phyloP scores from a whole-genome alignment of 768 basidiomycete species.

The Mycena sanguinolenta region DNA sequence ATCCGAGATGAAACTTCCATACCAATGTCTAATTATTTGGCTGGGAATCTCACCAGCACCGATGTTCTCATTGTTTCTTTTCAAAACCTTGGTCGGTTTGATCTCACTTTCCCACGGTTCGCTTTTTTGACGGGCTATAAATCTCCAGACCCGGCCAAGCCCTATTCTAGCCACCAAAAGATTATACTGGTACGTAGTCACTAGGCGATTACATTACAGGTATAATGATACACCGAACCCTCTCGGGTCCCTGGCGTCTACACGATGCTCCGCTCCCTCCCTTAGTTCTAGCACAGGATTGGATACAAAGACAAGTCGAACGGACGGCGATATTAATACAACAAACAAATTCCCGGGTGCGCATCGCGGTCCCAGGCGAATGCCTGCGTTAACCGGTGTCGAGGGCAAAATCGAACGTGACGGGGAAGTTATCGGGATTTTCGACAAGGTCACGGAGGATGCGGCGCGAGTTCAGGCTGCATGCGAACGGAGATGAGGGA shows the following conservation, averaged over 20 bases:
- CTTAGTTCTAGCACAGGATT: conserved; percentile 5
- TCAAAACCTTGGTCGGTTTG: too few relatives aligned
- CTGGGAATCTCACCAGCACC: too few relatives aligned
- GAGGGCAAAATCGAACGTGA: conserved; percentile 35
- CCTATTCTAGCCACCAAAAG: background rate
- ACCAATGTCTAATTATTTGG: too few relatives aligned
- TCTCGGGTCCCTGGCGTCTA: background rate
- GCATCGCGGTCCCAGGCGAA: background rate
- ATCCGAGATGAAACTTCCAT: too few relatives aligned
- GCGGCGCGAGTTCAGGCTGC: conserved; percentile 37
- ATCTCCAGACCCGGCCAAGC: background rate
- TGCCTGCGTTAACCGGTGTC: conserved; percentile 15
- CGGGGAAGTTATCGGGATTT: conserved; percentile 35
- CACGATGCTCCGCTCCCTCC: conserved; percentile 1
- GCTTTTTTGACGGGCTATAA: background rate
- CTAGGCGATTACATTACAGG: conserved; percentile 12
- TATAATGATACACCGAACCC: conserved; percentile 17
- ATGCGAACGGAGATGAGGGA: background rate
- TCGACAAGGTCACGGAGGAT: conserved; percentile 37
- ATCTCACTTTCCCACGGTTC: background rate
- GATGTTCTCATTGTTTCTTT: too few relatives aligned
- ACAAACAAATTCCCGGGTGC: background rate
- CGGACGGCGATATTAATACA: conserved; percentile 24
- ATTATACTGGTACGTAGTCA: background rate
- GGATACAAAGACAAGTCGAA: conserved; percentile 17